Base-by-base conservation (phyloP, 2,329 filamentous ascomycete genomes). In the Sporothrix euskadiensis region DNA sequence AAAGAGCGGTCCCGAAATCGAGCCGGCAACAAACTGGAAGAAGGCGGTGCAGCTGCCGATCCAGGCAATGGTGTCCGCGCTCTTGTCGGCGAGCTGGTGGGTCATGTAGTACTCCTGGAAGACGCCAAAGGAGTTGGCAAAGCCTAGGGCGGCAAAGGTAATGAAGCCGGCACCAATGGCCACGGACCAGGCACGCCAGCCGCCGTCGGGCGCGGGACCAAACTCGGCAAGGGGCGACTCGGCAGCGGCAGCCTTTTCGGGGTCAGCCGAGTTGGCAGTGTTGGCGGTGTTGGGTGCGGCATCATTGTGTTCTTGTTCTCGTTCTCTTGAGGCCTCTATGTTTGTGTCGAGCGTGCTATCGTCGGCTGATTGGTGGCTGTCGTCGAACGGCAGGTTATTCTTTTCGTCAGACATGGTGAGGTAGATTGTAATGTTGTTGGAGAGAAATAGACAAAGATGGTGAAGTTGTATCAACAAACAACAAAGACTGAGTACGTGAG, bases 41-140 rank as follows among this genome's bases (percentile, higher is more conserved):
- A 80, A 81, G 0, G 75, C 74, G 9, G 76, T 74, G 10, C 79
- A 80, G 63, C n/a, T 81, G 80, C 86, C 86, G 47, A 83, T 82
- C 82, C 81, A 83, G 7, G 82, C 76, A 22, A 82, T 78, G 16
- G 78, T 76, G 72, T 79, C 78, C 77, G 75, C 12, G 82, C 78
- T 78, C 59, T 79, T 70, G 57, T 77, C 74, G 4, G 52, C 30
- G 7, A 83, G 77, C 0, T 83, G 83, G 26, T 77, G 76, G 0
- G 81, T 78, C 9, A 79, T 80, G 75, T 81, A 82, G 74, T 79
- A 82, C 39, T 81, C 76, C 72, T 81, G 78, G 71, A 82, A 83
- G 8, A 79, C 76, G 5, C 82, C 82, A 72, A 82, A 83, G 0
- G 81, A 80, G 76, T 83, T 83, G 35, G 79, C 70, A 69, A 81